These are phyloP conservation scores for Boletus pseudo-olivaceus DNA, from an alignment of 768 basidiomycete species.

Conservation along the genomic window DNA sequence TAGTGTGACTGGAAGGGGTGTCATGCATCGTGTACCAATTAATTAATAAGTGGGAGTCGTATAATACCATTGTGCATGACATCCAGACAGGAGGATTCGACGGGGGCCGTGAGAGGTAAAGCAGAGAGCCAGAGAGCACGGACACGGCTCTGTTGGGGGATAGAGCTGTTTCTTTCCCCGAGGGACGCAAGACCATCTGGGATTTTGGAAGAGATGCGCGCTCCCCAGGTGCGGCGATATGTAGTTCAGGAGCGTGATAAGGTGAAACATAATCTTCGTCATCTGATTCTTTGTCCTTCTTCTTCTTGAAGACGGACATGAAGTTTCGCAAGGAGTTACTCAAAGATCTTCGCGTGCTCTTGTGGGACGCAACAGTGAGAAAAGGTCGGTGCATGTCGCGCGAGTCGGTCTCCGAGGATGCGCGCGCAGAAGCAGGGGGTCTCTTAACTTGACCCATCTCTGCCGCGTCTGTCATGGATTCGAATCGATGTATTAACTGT, in stretches of 20 bases:
- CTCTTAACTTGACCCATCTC: conserved; percentile 4
- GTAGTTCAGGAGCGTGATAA: conserved; percentile 6
- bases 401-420: conserved; percentile 14
- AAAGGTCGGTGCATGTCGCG: conserved; percentile 15
- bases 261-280: conserved; percentile 18
- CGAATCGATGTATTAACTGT: conserved; percentile 52
- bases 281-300: conserved; percentile 28
- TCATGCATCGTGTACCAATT: conserved; percentile 43
- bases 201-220: background rate
- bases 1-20: conserved; percentile 40
- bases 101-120: conserved; percentile 43
- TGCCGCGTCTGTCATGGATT: conserved; percentile 37
- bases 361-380: conserved; percentile 24
- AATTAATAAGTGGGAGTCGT: conserved; percentile 42
- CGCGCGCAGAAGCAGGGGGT: conserved; percentile 9
- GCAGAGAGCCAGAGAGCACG: conserved; percentile 31
- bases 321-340: conserved; percentile 64
- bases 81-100: conserved; percentile 46
- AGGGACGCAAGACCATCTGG: background rate
- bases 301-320: conserved; percentile 59
- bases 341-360: conserved; percentile 48
- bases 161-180: background rate
- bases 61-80: conserved; percentile 39
- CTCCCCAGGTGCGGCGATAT: background rate
- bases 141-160: background rate